Base-by-base conservation (phyloP, 169 alveolate genomes). In the Theileria parva region DNA sequence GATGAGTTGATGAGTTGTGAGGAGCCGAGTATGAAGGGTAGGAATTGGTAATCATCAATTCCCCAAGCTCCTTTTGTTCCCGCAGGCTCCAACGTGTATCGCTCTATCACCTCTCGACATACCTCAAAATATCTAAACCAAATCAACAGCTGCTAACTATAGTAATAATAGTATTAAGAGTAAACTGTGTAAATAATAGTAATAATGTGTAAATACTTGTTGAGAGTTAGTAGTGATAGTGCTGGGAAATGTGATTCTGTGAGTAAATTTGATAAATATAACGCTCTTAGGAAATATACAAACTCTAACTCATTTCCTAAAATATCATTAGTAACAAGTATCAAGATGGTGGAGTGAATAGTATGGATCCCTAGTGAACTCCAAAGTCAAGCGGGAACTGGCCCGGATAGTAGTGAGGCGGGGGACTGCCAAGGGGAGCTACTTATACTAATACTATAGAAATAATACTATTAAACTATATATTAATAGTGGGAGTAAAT, bases 61-160 rank as follows among this genome's bases (percentile, higher is more conserved):
- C 99, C 99, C 99, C 99, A 98, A 44, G 97, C 99, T 6, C 99
- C 99, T 79, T 98, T 98, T 30, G 99, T 95, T 8, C 99, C 99
- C 0, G 99, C 99, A 3, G 99, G 99, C 85, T 98, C 99, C 30
- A 98, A 95, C 67, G 93, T 94, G 86, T 98, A 98, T 53, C 94
- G 86, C 50, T 92, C 91, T 85, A 97, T 96, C 28, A 98, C 88
- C 77, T 93, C 92, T 83, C 99, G 96, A 81, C 97, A 95, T 48
- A 98, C 89, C 55, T 92, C 92, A 32, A 98, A 91, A 86, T 98
- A 98, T 69, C 98, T 96, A 79, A 37, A 25, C 8, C 32, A 25
- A 23, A 1, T 8, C 34, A 21, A 44, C 59, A 11, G 5, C 53
- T 19, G 8, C 64, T 60, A 2, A 32, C 37, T 5, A 32, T 32